Percentiles rank a stretch among this genome's conserved stretches.
These are phyloP conservation scores for Trematosphaeria pertusa DNA, from an alignment of 2,329 filamentous ascomycete genomes.

Conservation along the genomic window DNA sequence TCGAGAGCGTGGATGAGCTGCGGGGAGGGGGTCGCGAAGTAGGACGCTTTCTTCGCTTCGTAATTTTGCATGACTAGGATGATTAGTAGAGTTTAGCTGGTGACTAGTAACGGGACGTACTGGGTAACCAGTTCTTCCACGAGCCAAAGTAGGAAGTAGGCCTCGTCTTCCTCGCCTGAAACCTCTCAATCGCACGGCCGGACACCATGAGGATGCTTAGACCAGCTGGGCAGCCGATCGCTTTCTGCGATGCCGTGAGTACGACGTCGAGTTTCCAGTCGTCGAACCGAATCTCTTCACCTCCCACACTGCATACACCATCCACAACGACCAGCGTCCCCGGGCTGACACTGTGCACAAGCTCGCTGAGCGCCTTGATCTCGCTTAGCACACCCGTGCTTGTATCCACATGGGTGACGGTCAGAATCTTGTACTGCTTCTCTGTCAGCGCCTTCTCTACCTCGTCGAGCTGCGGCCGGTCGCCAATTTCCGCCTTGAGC, in stretches of 20 bases:
- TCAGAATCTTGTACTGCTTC: constrained; percentile 93
- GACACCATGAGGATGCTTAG: constrained; percentile 95
- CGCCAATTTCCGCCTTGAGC: constrained; percentile 86
- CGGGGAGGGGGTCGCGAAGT: constrained; percentile 95
- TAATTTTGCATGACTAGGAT: constrained; percentile 93
- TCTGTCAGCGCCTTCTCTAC: constrained; percentile 87
- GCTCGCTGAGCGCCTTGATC: constrained; percentile 80
- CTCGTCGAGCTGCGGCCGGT: constrained; percentile 83
- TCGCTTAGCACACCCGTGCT: constrained; percentile 96
- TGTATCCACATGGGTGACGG: constrained; percentile 96
- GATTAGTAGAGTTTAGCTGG: constrained; percentile 9
- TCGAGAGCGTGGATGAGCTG: constrained; percentile 93
- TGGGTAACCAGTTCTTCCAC: constrained; percentile 96
- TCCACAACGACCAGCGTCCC: constrained; percentile 92
- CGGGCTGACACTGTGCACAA: constrained; percentile 86
- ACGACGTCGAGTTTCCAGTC: constrained; percentile 93
- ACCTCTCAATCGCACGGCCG: constrained; percentile 80
- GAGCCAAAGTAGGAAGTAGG: constrained; percentile 92
- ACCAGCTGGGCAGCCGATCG: constrained; percentile 92
- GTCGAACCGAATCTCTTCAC: constrained; percentile 95
- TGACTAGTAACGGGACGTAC: constrained; percentile 52
- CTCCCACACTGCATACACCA: constrained; percentile 95
- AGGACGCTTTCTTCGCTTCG: constrained; percentile 95
- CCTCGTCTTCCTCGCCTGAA: constrained; percentile 80
- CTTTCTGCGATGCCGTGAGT: constrained; percentile 94